phyloP scores from a whole-genome alignment of 1,284 basidiomycete genomes.

The Sphagnurus paluster region DNA sequence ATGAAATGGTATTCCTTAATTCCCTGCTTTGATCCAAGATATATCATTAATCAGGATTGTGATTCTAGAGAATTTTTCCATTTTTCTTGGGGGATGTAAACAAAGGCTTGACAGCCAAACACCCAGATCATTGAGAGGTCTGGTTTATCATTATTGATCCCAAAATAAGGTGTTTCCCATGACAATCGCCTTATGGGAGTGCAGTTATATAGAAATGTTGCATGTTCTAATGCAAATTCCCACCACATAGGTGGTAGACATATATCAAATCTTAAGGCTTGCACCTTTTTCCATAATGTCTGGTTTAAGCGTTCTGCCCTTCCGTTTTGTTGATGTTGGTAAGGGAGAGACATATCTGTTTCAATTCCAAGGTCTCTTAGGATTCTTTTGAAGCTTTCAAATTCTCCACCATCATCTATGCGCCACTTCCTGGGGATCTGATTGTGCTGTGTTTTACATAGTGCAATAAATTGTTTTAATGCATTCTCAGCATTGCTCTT shows the following conservation, averaged over 20 bases:
- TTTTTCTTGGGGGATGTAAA: not conserved
- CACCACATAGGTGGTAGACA: constrained; percentile 7
- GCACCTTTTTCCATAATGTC: constrained; percentile 16
- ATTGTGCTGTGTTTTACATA: constrained; percentile 2
- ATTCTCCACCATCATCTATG: constrained; percentile 12
- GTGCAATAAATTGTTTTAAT: not conserved
- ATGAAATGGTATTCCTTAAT: not conserved
- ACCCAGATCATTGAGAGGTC: not conserved
- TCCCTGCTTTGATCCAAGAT: not conserved
- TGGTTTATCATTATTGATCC: not conserved
- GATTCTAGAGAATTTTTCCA: not conserved
- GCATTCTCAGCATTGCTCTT: not conserved
- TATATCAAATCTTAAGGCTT: constrained; percentile 22
- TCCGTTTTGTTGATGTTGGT: constrained; percentile 22
- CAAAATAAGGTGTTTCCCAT: not conserved
- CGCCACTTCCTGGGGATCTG: not conserved
- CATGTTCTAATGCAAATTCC: not conserved
- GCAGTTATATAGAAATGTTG: not conserved
- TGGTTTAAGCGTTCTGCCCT: constrained; percentile 17
- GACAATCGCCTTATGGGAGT: not conserved
- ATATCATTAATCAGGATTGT: not conserved
- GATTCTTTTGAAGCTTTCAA: not conserved
- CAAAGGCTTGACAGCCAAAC: not conserved
- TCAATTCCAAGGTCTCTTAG: constrained; percentile 9
- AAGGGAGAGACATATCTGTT: constrained; percentile 9